Evolutionary conservation across 2,329 filamentous ascomycete species (phyloP), one percentile per base, ranked within the genome.

Genomic region (Venturia aucupariae): DNA sequence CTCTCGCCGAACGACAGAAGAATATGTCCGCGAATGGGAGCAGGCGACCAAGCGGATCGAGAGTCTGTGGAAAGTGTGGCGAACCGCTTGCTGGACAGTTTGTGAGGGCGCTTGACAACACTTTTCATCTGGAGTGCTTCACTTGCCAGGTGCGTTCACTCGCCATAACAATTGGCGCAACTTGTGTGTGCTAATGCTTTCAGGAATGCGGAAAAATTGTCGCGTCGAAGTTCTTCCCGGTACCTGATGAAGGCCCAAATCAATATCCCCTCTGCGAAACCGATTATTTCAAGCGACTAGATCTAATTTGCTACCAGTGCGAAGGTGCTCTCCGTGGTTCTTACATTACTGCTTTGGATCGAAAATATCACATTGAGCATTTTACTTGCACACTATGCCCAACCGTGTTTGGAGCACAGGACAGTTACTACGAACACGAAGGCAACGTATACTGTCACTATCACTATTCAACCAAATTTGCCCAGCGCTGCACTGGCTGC

Each of bases 401-500:
- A 4, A 97, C 94, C 1, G 89, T 97, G n/a, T 99, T 99, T 73
- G 94, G 94, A 62, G 94, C 94, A 7, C 91, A 96, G 72, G 94
- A 99, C 79, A 97, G 92, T 75, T 99, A 99, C 76, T 99, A 99
- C 77, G 94, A 99, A 76, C 94, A 99, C 72, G 92, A 97, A 71
- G 89, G 91, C 68, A 89, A 90, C 71, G 94, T 99, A 32, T 99
- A 96, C 76, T 99, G 94, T 75, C 94, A 99, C 75, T 99, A 95
- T 74, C 94, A 99, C 76, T 99, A 99, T 76, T 97, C 93, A 15
- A 99, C 94, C 19, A 91, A 92, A 72, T 97, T 97, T 73, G 94
- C 94, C 42, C 93, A 97, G 74, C 85, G 91, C 64, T 99, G 94
- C 75, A 96, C 96, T 75, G 94, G 94, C 68, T 99, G 94, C 72